Evolutionary conservation across 805 yeast species (phyloP).

Genomic region (Millerozyma miso): DNA sequence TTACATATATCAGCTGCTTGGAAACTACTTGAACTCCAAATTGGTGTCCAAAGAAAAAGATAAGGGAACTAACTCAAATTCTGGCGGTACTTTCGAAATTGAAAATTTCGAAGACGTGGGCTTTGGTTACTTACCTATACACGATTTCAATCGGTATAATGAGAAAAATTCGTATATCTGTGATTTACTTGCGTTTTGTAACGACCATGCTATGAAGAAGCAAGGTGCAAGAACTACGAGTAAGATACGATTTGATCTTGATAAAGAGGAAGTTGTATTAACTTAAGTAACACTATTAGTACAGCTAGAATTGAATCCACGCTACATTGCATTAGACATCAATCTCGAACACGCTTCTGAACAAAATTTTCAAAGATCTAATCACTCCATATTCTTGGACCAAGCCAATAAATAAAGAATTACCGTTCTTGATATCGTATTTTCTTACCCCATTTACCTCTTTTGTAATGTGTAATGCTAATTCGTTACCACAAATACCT

Average conservation of each 20-base stretch:
- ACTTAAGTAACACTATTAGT: background rate
- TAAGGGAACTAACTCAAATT: slow-evolving; percentile 1
- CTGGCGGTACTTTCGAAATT: slow-evolving; percentile 3
- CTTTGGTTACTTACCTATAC: slow-evolving; percentile 24
- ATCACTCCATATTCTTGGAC: slow-evolving; percentile 22
- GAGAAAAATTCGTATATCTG: slow-evolving; percentile 26
- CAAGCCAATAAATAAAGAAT: slow-evolving; percentile 17
- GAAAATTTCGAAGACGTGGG: slow-evolving; percentile 13
- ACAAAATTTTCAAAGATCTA: slow-evolving; percentile 19
- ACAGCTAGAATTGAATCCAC: background rate
- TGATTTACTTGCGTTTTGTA: slow-evolving; percentile 21
- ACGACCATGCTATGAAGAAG: slow-evolving; percentile 12
- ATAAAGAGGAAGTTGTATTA: slow-evolving; percentile 15
- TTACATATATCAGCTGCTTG: slow-evolving; percentile 31
- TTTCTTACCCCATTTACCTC: background rate
- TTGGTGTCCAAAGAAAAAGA: background rate
- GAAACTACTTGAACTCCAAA: slow-evolving; percentile 14
- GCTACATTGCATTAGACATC: background rate
- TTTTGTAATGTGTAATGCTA: slow-evolving; percentile 9
- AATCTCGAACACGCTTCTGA: slow-evolving; percentile 17
- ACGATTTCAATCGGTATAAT: slow-evolving; percentile 30
- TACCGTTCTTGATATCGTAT: slow-evolving; percentile 2
- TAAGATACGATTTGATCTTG: slow-evolving; percentile 23
- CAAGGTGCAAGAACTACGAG: slow-evolving; percentile 6
- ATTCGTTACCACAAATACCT: slow-evolving; percentile 21